Percentiles rank a stretch among this genome's conserved stretches.
phyloP scores from a whole-genome alignment of 129 eudicot genomes.

The Arctium lappa region DNA sequence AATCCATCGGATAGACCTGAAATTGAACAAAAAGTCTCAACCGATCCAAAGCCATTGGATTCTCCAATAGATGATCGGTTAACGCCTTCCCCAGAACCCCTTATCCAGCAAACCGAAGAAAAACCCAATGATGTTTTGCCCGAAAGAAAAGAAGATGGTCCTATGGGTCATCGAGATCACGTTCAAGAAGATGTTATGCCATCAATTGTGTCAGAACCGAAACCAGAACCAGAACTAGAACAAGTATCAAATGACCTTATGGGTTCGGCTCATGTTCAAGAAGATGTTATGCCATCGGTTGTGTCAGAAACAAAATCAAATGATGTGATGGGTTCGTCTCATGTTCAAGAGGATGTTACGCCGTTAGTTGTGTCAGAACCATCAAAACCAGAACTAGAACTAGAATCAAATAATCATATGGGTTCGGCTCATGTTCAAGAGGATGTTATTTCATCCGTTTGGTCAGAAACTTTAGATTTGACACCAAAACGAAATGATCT shows the following conservation, averaged over 20 bases:
- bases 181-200: background rate
- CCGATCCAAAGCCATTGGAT: slow-evolving; percentile 16
- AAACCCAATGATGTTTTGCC: slow-evolving; percentile 3
- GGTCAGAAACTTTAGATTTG: background rate
- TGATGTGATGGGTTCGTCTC: too few relatives aligned
- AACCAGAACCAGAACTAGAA: too few relatives aligned
- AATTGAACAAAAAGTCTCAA: slow-evolving; percentile 16
- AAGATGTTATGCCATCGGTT: background rate
- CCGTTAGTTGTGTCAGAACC: too few relatives aligned
- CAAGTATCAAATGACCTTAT: background rate
- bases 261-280: background rate
- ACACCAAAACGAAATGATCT: too few relatives aligned
- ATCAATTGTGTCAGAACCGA: too few relatives aligned
- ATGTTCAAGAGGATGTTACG: background rate
- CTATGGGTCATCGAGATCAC: background rate
- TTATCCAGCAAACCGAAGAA: slow-evolving; percentile 12
- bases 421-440: too few relatives aligned
- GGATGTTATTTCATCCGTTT: background rate
- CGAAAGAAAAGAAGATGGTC: background rate
- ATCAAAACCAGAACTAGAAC: too few relatives aligned
- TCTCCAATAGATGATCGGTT: slow-evolving; percentile 26
- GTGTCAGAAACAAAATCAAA: background rate
- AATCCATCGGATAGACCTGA: slow-evolving; percentile 28
- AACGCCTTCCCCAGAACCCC: slow-evolving; percentile 3
- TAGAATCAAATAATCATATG: too few relatives aligned